Conservation (phyloP, 805 yeast genomes). For the Sugiyamaella marilandica region DNA sequence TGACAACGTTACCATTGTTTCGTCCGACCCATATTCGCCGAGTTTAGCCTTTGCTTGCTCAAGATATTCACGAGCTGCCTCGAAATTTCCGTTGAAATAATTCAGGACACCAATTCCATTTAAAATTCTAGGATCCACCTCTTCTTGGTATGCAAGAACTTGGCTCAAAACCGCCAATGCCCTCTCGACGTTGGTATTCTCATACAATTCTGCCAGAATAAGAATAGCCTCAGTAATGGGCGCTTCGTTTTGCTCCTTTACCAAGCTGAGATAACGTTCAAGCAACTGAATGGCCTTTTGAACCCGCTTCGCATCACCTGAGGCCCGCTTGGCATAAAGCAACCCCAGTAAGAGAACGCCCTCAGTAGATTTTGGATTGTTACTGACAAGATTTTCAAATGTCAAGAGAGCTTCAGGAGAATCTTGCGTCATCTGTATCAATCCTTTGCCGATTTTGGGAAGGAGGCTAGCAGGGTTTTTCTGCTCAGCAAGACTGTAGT, state of each 20-base stretch:
- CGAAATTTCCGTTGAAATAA: constrained; percentile 57
- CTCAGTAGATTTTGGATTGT: constrained; percentile 66
- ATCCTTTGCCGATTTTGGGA: constrained; percentile 80
- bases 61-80: constrained; percentile 43
- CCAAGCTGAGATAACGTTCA: constrained; percentile 64
- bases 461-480: constrained; percentile 34
- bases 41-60: constrained; percentile 9
- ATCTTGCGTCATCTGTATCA: constrained; percentile 65
- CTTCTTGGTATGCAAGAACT: constrained; percentile 44
- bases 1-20: constrained; percentile 42
- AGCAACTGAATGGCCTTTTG: constrained; percentile 56
- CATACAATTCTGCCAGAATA: constrained; percentile 65
- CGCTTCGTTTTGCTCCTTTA: constrained; percentile 49
- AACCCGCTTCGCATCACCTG: constrained; percentile 22
- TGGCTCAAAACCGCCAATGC: constrained; percentile 60
- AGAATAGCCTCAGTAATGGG: constrained; percentile 62
- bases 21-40: constrained; percentile 17
- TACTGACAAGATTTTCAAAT: constrained; percentile 66
- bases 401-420: constrained; percentile 78
- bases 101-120: constrained; percentile 85
- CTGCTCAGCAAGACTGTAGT: constrained; percentile 62
- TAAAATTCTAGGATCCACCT: constrained; percentile 47
- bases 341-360: constrained; percentile 66
- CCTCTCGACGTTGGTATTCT: constrained; percentile 56
- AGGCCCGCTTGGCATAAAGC: constrained; percentile 53